Conservation (phyloP, 1,284 basidiomycete species). For the Cutaneotrichosporon cavernicola region DNA sequence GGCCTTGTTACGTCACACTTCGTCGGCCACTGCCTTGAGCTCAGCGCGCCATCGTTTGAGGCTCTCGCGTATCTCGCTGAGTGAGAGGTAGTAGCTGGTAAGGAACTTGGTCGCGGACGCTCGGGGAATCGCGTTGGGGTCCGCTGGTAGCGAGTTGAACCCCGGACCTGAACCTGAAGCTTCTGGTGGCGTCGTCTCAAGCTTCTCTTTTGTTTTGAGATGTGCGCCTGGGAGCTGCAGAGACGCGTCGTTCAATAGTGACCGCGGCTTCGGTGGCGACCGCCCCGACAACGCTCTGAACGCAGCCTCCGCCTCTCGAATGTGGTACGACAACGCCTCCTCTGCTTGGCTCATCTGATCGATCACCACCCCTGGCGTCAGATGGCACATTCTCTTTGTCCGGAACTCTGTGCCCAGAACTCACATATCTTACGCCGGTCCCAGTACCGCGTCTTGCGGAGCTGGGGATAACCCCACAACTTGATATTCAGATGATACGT, state of each 20-base stretch:
- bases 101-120: slow-evolving; percentile 11
- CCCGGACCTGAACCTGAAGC: not conserved
- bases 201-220: not conserved
- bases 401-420: not conserved
- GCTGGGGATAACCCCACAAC: slow-evolving; percentile 11
- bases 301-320: slow-evolving; percentile 5
- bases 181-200: not conserved
- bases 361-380: slow-evolving; percentile 10
- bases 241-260: not conserved
- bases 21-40: slow-evolving; percentile 9
- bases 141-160: not conserved
- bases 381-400: not conserved
- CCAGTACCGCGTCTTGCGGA: slow-evolving; percentile 16
- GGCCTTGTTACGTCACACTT: slow-evolving; percentile 5
- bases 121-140: not conserved
- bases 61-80: slow-evolving; percentile 12
- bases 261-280: not conserved
- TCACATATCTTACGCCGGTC: slow-evolving; percentile 15
- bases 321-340: slow-evolving; percentile 3
- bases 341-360: slow-evolving; percentile 9
- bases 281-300: slow-evolving; percentile 3
- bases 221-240: not conserved
- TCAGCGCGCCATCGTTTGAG: not conserved
- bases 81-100: slow-evolving; percentile 8
- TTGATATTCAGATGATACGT: slow-evolving; percentile 10